Percentiles rank a stretch among this genome's conserved stretches.
Conservation (phyloP, 495 filamentous ascomycete genomes). For the Coniosporium apollinis region DNA sequence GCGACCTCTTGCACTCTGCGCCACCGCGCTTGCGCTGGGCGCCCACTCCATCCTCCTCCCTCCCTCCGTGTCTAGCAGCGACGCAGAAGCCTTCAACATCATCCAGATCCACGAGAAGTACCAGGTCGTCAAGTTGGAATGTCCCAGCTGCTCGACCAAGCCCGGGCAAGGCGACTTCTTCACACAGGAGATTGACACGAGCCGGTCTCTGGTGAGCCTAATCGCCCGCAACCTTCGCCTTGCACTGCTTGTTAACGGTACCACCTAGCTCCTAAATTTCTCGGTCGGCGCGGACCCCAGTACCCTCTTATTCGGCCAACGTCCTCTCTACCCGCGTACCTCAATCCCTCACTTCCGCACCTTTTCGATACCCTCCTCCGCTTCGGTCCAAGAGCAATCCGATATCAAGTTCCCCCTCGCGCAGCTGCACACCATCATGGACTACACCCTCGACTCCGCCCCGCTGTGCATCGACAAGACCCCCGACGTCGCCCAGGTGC, state of each 20-base stretch:
- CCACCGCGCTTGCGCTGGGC: conserved; percentile 3
- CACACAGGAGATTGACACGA: neutral
- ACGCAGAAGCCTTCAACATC: neutral
- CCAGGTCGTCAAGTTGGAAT: neutral
- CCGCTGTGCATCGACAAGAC: neutral
- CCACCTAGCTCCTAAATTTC: conserved; percentile 5
- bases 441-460: neutral
- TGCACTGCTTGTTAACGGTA: neutral
- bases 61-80: conserved; percentile 2
- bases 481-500: neutral
- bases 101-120: neutral
- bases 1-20: conserved; percentile 1
- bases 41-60: conserved; percentile 3
- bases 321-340: conserved; percentile 12
- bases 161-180: neutral
- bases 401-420: neutral
- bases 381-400: conserved; percentile 6
- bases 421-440: no score
- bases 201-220: neutral
- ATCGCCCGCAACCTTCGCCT: neutral
- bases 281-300: conserved; percentile 8
- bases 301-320: conserved; percentile 12
- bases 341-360: conserved; percentile 9
- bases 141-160: neutral
- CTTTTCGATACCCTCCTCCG: conserved; percentile 6